phyloP scores from a whole-genome alignment of 2,329 filamentous ascomycete genomes.

The Pestalotiopsis sp. region DNA sequence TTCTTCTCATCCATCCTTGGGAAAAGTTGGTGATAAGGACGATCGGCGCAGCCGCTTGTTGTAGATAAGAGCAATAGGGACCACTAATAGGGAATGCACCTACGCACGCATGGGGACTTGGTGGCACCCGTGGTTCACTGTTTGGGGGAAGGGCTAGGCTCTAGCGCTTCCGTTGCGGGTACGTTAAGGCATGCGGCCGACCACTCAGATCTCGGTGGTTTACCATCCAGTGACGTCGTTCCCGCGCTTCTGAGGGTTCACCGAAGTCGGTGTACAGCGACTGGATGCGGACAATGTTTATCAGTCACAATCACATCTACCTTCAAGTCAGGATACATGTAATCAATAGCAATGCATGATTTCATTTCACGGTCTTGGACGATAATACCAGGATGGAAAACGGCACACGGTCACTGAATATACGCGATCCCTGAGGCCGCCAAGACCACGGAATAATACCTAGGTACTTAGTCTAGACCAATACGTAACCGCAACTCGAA shows the following conservation, averaged over 20 bases:
- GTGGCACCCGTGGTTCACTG: background rate
- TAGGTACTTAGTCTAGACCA: no score
- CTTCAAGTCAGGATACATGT: no score
- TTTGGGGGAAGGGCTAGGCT: background rate
- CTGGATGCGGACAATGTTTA: background rate
- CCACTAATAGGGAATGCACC: slow-evolving; percentile 2
- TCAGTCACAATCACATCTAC: background rate
- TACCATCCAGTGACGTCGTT: slow-evolving; percentile 9
- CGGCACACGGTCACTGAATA: no score
- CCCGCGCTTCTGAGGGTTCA: background rate
- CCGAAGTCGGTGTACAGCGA: background rate
- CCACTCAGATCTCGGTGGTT: slow-evolving; percentile 2
- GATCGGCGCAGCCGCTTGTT: background rate
- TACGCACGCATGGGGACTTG: background rate
- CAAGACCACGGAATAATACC: no score
- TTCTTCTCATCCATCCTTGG: background rate
- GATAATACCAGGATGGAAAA: no score
- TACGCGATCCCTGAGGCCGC: no score
- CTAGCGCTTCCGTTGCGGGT: background rate
- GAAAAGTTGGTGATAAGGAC: background rate
- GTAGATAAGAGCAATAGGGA: slow-evolving; percentile 4
- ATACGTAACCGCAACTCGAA: no score
- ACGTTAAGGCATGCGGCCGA: background rate
- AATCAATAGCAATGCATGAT: no score
- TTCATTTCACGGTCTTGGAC: no score